Base-by-base conservation (phyloP, 352 stramenopile species). In the Pythium guiyangense region DNA sequence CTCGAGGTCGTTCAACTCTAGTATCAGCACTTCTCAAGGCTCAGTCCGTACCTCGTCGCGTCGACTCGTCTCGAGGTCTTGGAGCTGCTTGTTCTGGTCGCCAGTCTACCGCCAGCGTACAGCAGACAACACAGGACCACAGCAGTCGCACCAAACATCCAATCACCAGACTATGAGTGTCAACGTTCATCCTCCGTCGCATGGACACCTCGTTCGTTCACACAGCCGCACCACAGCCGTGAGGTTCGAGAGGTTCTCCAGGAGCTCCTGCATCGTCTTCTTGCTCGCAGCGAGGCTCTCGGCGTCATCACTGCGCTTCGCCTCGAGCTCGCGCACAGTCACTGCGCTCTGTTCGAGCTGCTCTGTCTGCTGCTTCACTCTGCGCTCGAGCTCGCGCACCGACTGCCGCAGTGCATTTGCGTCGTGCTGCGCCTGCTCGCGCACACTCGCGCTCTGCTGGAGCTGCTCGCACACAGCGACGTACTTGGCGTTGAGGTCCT, bases 401-500 rank as follows among this genome's bases (percentile, higher is more conserved):
- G 42, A 10, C n/a, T 25, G 17, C 59, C 55, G 10, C 48, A 49
- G 2, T 3, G n/a, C 1, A 63, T 57, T 75, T 52, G n/a, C 53
- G n/a, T 69, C 64, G 44, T 45, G 65, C 48, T 66, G 71, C 42
- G 39, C 62, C 22, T 68, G 40, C 22, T 79, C 68, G 6, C 48
- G 46, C 26, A 69, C 66, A 18, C 56, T 50, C 35, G 55, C 52
- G 4, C 65, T 50, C 25, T 31, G 59, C 40, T 88, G 78, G 20
- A 87, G 26, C 53, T 82, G 62, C 51, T 69, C 52, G 40, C 58
- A 75, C 12, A 73, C 60, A 27, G 83, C 67, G 52, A 91, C 77
- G 50, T 88, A 88, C 62, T 89, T 89, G 34, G 62, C 54, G 40
- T 85, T 88, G 20, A 91, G 48, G 49, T 88, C 70, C 62, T 91